Evolutionary conservation across 2,329 filamentous ascomycete genomes (phyloP).

Genomic region (Aspergillus alliaceus): DNA sequence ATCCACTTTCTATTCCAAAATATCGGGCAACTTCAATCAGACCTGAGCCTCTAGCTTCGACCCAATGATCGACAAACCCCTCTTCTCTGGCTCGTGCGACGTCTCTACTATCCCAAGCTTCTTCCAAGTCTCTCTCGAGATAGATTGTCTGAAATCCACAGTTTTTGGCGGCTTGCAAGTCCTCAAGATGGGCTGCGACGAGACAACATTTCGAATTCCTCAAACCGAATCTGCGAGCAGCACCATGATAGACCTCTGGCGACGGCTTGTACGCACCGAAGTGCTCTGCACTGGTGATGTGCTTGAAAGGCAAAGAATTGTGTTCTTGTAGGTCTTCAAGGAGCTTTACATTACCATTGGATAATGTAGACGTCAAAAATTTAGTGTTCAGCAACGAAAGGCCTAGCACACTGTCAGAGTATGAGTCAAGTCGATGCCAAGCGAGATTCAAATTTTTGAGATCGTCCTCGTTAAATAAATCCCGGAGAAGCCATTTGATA

Average conservation of each 20-base stretch:
- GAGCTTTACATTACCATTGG: conserved; percentile 68
- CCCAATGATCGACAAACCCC: conserved; percentile 57
- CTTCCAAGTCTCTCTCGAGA: not conserved
- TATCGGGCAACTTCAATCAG: conserved; percentile 17
- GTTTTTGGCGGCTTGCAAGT: not conserved
- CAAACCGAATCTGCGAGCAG: conserved; percentile 57
- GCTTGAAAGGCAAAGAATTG: conserved; percentile 27
- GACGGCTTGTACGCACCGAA: conserved; percentile 73
- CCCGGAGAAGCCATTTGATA: not conserved
- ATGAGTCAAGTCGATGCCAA: conserved; percentile 72
- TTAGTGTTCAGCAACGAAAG: conserved; percentile 55
- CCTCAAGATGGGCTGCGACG: conserved; percentile 55
- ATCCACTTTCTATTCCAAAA: conserved; percentile 12
- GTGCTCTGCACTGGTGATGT: conserved; percentile 65
- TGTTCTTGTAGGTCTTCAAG: conserved; percentile 60
- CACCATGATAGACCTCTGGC: conserved; percentile 65
- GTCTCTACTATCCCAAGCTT: conserved; percentile 36
- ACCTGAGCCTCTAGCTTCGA: conserved; percentile 13
- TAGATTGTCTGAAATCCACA: not conserved
- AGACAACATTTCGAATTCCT: conserved; percentile 64
- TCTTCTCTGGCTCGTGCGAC: conserved; percentile 54
- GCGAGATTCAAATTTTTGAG: conserved; percentile 51
- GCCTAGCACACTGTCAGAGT: conserved; percentile 60
- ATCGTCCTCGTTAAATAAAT: conserved; percentile 5
- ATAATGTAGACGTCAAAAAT: conserved; percentile 64